phyloP scores from a whole-genome alignment of 2,329 filamentous ascomycete species.

The Fonsecaea monophora region DNA sequence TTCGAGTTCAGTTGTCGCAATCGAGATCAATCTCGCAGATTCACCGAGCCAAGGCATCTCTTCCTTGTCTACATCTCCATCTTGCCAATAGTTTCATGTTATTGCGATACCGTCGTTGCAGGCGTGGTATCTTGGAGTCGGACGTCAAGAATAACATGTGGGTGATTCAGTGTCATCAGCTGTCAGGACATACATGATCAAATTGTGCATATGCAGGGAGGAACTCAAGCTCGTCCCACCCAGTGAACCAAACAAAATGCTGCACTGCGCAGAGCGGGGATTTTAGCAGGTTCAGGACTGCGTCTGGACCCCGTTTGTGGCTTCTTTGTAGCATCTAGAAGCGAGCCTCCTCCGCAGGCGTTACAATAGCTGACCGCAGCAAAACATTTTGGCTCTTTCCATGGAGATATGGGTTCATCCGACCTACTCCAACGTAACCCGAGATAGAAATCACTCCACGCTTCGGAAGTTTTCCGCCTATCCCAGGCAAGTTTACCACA shows the following conservation, averaged over 20 bases:
- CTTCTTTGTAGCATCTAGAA: not conserved
- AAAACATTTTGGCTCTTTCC: conserved; percentile 17
- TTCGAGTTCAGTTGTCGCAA: not conserved
- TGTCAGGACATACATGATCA: not conserved
- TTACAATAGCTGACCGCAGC: not conserved
- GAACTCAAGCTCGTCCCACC: not conserved
- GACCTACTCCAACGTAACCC: conserved; percentile 2
- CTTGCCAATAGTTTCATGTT: not conserved
- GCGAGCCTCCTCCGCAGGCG: not conserved
- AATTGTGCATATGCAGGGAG: not conserved
- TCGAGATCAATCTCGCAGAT: not conserved
- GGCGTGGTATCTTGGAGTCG: not conserved
- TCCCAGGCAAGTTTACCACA: not conserved
- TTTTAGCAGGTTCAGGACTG: not conserved
- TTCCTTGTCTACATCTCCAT: not conserved
- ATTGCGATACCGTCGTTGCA: not conserved
- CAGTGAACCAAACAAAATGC: not conserved
- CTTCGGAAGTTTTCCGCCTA: conserved; percentile 25
- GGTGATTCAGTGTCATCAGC: not conserved
- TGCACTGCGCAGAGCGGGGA: not conserved
- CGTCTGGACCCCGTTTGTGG: not conserved
- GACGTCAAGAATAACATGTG: not conserved
- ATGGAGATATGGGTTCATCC: conserved; percentile 16
- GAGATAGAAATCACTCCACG: not conserved
- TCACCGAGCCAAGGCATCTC: not conserved